Conservation (phyloP, 2,329 filamentous ascomycete genomes). For the Colletotrichum scovillei region DNA sequence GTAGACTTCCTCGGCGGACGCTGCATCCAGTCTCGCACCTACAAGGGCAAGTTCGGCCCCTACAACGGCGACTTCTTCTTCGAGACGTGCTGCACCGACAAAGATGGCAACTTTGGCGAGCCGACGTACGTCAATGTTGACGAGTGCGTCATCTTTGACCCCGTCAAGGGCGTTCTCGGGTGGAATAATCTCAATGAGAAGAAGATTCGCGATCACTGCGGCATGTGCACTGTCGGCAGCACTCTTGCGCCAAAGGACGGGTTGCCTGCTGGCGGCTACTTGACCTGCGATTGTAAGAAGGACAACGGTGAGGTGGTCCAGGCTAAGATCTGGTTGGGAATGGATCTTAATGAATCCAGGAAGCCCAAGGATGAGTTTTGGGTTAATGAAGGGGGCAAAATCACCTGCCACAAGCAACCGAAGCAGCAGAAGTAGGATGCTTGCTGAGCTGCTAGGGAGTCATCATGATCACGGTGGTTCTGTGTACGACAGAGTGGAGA, state of each 20-base stretch:
- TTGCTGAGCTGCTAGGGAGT: neutral
- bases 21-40: conserved; percentile 7
- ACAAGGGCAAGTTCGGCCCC: conserved; percentile 13
- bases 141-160: conserved; percentile 7
- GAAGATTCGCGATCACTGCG: conserved; percentile 1
- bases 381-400: neutral
- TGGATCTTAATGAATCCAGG: neutral
- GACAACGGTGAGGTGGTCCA: neutral
- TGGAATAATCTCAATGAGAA: neutral
- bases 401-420: neutral
- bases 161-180: neutral
- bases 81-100: conserved; percentile 19
- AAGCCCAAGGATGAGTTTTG: neutral
- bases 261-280: neutral
- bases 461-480: neutral
- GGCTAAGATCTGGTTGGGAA: neutral
- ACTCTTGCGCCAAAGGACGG: neutral
- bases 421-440: neutral
- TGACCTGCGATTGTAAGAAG: neutral
- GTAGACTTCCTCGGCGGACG: neutral
- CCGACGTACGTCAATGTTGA: conserved; percentile 9
- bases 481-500: neutral
- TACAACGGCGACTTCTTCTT: conserved; percentile 11
- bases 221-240: neutral
- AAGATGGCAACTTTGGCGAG: neutral